Base-by-base conservation (phyloP, 148 eudicot species). In the Heliamphora exappendiculata region DNA sequence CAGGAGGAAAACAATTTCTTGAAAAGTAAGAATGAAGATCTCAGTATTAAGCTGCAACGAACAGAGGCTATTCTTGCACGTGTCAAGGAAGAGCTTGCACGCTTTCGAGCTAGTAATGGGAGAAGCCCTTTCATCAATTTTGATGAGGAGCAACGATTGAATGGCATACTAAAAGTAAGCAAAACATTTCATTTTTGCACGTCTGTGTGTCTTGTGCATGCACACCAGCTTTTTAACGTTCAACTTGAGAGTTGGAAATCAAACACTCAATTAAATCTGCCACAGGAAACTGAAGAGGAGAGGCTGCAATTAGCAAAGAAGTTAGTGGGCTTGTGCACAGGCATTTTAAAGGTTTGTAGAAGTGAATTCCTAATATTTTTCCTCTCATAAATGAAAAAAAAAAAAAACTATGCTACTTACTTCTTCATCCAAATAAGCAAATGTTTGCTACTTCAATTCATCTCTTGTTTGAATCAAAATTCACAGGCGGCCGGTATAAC, bases 1-100 rank as follows among this genome's bases (percentile, higher is more conserved):
- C 93, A 96, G 99, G 99, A 96, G 76, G 99, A 96, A 74, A 96
- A 96, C 88, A 86, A 87, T 81, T 66, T 73, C 41, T 77, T 96
- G 81, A 91, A 79, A 82, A 66, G 59, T 68, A 87, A 93, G 78
- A 96, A 91, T 75, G 97, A 96, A 45, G 91, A 91, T 12, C 93
- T 91, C 42, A 72, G 83, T 72, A 33, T 63, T 63, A 89, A 86
- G 86, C 82, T 96, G 49, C 70, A 80, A 33, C 81, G 79, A 29
- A 86, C 90, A n/a, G 91, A 91, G 59, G 84, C 82, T 42, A 74
- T 83, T 34, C 78, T 91, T 31, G 3, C 78, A 36, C 84, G 85
- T 8, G 76, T 87, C 20, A 87, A 77, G 80, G 91, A 86, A 84
- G 88, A 87, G 80, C 81, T 92, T 44, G 79, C 86, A 75, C 82